phyloP scores from a whole-genome alignment of 352 stramenopile genomes.

The Phytophthora brassicae region DNA sequence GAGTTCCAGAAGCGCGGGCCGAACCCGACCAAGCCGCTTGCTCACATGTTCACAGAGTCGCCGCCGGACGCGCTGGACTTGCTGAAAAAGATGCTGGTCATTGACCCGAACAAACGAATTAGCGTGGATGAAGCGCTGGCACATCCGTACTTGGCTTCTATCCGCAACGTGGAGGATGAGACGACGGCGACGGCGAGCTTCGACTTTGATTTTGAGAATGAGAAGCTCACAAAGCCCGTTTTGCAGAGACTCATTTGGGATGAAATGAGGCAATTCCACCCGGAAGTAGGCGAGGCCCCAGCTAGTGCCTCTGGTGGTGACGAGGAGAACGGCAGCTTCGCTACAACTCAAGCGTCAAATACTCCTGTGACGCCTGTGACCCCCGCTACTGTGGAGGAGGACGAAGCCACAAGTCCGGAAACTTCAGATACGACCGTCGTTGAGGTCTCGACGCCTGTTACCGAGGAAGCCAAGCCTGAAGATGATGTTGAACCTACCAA shows the following conservation, averaged over 20 bases:
- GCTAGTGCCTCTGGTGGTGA: conserved; percentile 2
- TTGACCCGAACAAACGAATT: conserved; percentile 91
- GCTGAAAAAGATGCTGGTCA: conserved; percentile 91
- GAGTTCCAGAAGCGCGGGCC: conserved; percentile 76
- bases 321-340: conserved; percentile 23
- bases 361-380: conserved; percentile 44
- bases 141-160: conserved; percentile 87
- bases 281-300: conserved; percentile 40
- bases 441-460: conserved; percentile 10
- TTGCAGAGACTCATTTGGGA: conserved; percentile 87
- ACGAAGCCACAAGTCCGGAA: neutral
- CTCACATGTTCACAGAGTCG: conserved; percentile 74
- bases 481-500: conserved; percentile 8
- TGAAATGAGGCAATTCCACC: conserved; percentile 82
- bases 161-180: conserved; percentile 90
- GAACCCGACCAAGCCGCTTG: conserved; percentile 63
- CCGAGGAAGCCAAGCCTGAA: conserved; percentile 20
- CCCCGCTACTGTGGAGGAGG: conserved; percentile 16
- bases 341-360: conserved; percentile 26
- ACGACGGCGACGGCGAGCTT: conserved; percentile 70
- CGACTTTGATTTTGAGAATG: conserved; percentile 88
- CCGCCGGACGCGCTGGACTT: conserved; percentile 79
- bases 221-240: conserved; percentile 81
- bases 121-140: conserved; percentile 90
- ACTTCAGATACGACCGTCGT: conserved; percentile 2